phyloP scores from a whole-genome alignment of 345 rosid species.

The Linum tenue region DNA sequence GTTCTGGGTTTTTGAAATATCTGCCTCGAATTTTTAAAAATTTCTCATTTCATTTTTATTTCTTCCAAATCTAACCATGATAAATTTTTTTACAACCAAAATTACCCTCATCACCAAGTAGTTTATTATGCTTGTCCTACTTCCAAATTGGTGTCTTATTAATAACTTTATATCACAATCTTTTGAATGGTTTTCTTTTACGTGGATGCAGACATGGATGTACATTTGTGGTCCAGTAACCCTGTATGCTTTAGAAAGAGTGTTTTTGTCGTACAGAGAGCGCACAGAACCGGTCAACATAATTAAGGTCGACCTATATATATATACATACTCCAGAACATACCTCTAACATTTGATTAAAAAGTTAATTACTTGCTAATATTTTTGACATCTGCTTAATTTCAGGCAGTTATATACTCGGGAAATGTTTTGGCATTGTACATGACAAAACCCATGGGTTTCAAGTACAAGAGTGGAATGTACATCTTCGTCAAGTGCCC shows the following conservation, averaged over 20 bases:
- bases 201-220: slow-evolving; percentile 77
- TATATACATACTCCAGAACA: neutral
- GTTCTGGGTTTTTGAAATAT: no score
- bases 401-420: slow-evolving; percentile 74
- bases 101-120: no score
- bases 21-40: no score
- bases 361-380: neutral
- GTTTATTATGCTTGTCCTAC: neutral
- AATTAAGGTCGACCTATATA: slow-evolving; percentile 45
- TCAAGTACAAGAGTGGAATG: slow-evolving; percentile 91
- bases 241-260: slow-evolving; percentile 53
- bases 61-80: no score
- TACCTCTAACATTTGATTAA: no score
- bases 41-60: no score
- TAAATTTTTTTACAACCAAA: no score
- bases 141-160: neutral
- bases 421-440: slow-evolving; percentile 90
- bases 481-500: slow-evolving; percentile 88
- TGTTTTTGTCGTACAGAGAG: slow-evolving; percentile 41
- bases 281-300: slow-evolving; percentile 52
- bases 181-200: no score
- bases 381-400: neutral
- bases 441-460: slow-evolving; percentile 72
- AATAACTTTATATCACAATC: no score
- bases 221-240: slow-evolving; percentile 49